Evolutionary conservation across 352 stramenopile species (phyloP), one percentile per base, ranked within the genome.

Genomic region (Paralagenidium karlingii): DNA sequence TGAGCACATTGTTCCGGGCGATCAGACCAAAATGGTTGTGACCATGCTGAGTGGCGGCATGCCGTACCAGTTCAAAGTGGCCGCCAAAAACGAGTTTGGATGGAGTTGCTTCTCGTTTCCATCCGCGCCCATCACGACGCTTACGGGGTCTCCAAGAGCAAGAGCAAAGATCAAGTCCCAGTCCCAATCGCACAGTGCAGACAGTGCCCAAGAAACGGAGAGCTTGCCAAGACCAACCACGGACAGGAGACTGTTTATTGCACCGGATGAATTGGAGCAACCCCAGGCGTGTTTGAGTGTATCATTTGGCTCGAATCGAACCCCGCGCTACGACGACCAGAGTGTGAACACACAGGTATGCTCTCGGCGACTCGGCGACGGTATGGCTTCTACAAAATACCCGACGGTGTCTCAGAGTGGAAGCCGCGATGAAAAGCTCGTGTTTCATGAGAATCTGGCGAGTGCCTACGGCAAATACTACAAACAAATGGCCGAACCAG

Each of bases 41-140:
- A 66, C 66, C 3, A 82, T 70, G 30, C 49, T 94, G 4, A 82
- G 68, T 29, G 67, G 68, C n/a, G 73, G 70, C 8, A 63, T 78
- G 24, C 63, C 68, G 37, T 94, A 94, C 56, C 80, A 94, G 49
- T 93, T 93, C 45, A 65, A 74, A 5, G 57, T 94, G 2, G 63
- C 80, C 9, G 80, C 68, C 10, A 53, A 68, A 22, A 93, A 85
- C 26, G 45, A 41, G 7, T 45, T 83, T 13, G 78, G 82, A 24
- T 78, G 62, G 51, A 65, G 78, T 10, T 47, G 66, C 19, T 94
- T 78, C 47, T 85, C 68, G 27, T 60, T 81, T 21, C 74, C 79
- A 0, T 86, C 73, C 10, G 28, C 43, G 8, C 70, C 82, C 21
- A 53, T 67, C 13, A 55, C 46, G 5, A 94, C 82, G 4, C 36